These are phyloP conservation scores for Spathaspora boniae DNA, from an alignment of 805 yeast species.

Conservation along the genomic window DNA sequence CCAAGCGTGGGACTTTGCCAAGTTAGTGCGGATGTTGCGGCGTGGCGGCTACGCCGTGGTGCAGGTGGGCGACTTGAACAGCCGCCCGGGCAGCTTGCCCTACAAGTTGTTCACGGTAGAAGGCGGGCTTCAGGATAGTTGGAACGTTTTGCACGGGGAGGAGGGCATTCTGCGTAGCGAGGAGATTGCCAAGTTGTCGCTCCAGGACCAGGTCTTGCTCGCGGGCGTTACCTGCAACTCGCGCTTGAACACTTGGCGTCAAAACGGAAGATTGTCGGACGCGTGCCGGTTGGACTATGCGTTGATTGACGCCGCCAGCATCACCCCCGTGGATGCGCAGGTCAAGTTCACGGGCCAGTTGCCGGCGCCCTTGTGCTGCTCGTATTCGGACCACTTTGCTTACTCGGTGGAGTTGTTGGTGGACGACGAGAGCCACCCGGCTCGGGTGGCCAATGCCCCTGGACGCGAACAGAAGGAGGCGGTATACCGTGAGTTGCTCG, in stretches of 20 bases:
- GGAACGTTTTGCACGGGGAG: constrained; percentile 58
- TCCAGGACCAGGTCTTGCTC: constrained; percentile 52
- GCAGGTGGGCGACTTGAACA: constrained; percentile 90
- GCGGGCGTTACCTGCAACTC: constrained; percentile 95
- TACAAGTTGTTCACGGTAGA: constrained; percentile 66
- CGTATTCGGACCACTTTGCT: constrained; percentile 93
- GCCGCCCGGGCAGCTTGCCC: constrained; percentile 83
- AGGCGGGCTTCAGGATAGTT: constrained; percentile 73
- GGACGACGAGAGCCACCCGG: constrained; percentile 9
- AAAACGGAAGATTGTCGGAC: constrained; percentile 48
- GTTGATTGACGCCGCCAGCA: constrained; percentile 55
- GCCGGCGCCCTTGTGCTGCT: constrained; percentile 50
- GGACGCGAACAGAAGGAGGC: constrained; percentile 18
- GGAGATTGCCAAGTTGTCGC: constrained; percentile 23
- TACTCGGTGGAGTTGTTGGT: constrained; percentile 40
- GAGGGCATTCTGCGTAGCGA: constrained; percentile 11
- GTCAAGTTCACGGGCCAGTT: constrained; percentile 73
- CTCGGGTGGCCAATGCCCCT: constrained; percentile 2
- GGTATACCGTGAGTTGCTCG: constrained; percentile 35
- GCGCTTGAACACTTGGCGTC: constrained; percentile 81
- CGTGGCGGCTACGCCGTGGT: constrained; percentile 81
- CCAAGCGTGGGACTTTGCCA: constrained; percentile 94
- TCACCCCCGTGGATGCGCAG: constrained; percentile 56
- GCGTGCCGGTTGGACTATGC: constrained; percentile 93
- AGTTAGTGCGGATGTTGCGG: constrained; percentile 55